These are phyloP conservation scores for Globisporangium recalcitrans DNA, from an alignment of 352 stramenopile genomes.

Conservation along the genomic window DNA sequence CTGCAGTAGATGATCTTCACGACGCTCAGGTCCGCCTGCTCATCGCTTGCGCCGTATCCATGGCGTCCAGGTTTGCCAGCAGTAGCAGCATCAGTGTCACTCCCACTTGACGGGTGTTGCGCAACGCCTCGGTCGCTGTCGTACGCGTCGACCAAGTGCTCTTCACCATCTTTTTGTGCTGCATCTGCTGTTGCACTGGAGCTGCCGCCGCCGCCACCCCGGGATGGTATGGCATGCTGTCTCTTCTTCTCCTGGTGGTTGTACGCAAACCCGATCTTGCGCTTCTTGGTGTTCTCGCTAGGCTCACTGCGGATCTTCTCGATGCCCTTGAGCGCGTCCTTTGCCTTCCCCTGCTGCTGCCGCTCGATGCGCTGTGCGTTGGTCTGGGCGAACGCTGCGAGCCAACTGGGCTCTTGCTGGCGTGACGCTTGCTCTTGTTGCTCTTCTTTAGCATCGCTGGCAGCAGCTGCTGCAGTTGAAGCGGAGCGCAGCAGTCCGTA, in stretches of 20 bases:
- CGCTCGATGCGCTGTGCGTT: slow-evolving; percentile 33
- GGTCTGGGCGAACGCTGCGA: slow-evolving; percentile 54
- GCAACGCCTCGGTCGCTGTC: slow-evolving; percentile 48
- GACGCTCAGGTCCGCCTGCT: slow-evolving; percentile 33
- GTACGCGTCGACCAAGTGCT: slow-evolving; percentile 73
- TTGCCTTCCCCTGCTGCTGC: slow-evolving; percentile 37
- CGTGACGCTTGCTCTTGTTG: background rate
- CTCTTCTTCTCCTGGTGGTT: slow-evolving; percentile 57
- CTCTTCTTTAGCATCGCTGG: background rate
- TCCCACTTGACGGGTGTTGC: slow-evolving; percentile 21
- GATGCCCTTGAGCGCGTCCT: slow-evolving; percentile 51
- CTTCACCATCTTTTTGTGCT: slow-evolving; percentile 25
- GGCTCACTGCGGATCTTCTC: slow-evolving; percentile 46
- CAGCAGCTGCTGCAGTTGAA: slow-evolving; percentile 3
- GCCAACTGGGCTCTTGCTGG: slow-evolving; percentile 47
- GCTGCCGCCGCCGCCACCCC: background rate
- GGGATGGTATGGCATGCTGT: slow-evolving; percentile 1
- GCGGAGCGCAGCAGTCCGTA: slow-evolving; percentile 43
- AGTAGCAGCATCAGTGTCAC: slow-evolving; percentile 31
- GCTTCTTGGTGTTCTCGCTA: slow-evolving; percentile 49
- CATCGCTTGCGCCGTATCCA: slow-evolving; percentile 9
- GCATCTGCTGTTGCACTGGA: background rate
- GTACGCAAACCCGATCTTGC: slow-evolving; percentile 61
- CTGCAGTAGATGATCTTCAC: slow-evolving; percentile 90
- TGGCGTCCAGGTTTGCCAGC: background rate